A percentile compares a stretch with the other conserved stretches of the same genome.
Conservation (phyloP, 305 asterid genomes). For the Fraxinus albicans region DNA sequence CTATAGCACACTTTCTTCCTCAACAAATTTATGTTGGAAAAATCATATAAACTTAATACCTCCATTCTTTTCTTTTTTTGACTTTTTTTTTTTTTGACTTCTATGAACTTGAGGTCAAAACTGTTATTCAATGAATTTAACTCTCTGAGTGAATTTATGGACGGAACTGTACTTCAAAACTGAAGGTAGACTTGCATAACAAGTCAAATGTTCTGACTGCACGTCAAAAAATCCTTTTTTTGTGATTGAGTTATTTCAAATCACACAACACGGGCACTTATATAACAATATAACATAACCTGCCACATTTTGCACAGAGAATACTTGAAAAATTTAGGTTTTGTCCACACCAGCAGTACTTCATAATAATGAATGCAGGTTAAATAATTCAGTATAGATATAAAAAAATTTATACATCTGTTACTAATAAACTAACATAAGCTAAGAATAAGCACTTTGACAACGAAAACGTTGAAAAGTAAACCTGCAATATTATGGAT, state of each 20-base stretch:
- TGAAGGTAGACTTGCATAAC: background rate
- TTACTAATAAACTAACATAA: background rate
- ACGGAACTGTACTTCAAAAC: background rate
- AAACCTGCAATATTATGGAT: background rate
- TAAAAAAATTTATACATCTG: background rate
- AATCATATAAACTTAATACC: background rate
- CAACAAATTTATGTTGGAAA: background rate
- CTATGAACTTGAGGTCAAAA: background rate
- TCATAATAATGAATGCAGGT: background rate
- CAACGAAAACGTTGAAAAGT: background rate
- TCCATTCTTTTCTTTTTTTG: background rate
- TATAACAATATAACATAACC: background rate
- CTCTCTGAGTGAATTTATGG: background rate
- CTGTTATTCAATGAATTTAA: background rate
- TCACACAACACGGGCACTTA: background rate
- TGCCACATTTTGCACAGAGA: background rate
- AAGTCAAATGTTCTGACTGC: background rate
- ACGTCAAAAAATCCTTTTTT: background rate
- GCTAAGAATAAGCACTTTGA: background rate
- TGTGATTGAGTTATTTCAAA: background rate
- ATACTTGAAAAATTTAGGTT: background rate
- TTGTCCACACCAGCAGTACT: background rate
- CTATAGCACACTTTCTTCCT: background rate
- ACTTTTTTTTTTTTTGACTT: background rate
- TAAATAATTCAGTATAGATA: background rate